A percentile compares a stretch with the other conserved stretches of the same genome.
Evolutionary conservation across 106 monocot genomes (phyloP).

Genomic region (Platanthera guangdongensis): DNA sequence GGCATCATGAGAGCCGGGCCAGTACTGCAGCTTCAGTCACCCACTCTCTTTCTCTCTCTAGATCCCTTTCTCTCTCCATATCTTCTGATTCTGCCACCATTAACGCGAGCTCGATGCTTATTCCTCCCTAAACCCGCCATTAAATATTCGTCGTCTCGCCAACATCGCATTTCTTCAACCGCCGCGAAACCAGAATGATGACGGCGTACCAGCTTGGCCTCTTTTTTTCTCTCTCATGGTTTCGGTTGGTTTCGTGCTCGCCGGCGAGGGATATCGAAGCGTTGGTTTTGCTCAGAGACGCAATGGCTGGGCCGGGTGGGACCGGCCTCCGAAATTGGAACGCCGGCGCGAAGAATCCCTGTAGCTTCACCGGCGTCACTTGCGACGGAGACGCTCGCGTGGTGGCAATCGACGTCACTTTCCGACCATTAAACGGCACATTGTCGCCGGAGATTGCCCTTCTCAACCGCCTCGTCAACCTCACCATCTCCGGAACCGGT

Average conservation of each 20-base stretch:
- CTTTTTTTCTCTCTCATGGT: conserved; percentile 9
- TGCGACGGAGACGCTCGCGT: conserved; percentile 39
- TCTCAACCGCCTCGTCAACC: conserved; percentile 45
- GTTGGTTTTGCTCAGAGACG: conserved; percentile 41
- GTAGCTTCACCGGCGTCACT: conserved; percentile 58
- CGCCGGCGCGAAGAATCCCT: conserved; percentile 19
- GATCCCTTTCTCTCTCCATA: background rate
- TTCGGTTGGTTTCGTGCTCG: background rate
- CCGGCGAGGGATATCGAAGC: conserved; percentile 22
- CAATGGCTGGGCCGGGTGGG: conserved; percentile 19
- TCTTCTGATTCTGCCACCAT: conserved; percentile 2
- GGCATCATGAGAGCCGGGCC: background rate
- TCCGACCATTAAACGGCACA: conserved; percentile 19
- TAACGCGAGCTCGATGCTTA: background rate
- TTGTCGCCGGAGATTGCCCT: conserved; percentile 37
- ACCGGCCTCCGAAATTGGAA: conserved; percentile 64
- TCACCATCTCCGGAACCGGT: conserved; percentile 44
- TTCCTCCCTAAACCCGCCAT: background rate
- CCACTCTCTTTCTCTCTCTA: background rate
- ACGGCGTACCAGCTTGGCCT: background rate
- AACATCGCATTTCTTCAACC: background rate
- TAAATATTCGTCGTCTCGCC: background rate
- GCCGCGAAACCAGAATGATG: background rate
- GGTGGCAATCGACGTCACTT: conserved; percentile 38
- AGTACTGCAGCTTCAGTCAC: background rate